Base-by-base conservation (phyloP, 345 rosid genomes). In the Tarenaya hassleriana region DNA sequence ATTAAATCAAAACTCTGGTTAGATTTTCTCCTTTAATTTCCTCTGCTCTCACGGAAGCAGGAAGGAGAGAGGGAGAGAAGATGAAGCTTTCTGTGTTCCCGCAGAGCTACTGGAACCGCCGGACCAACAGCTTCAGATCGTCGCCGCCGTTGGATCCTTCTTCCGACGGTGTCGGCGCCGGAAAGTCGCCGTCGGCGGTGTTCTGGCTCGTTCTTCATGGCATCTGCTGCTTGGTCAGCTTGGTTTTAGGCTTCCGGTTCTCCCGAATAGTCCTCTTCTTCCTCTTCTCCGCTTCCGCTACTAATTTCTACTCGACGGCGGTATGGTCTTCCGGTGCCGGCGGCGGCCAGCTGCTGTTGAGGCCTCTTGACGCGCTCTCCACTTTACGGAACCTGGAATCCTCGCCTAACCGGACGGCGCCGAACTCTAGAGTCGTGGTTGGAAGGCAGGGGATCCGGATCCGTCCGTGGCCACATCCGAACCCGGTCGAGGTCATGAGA, bases 371-470 rank as follows among this genome's bases (percentile, higher is more conserved):
- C 45, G 67, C 35, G n/a, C 52, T 27, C 39, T 50, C 57, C 10
- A 49, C 75, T 11, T 41, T 51, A 47, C 44, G 12, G 4, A 55
- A 52, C 62, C 27, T 47, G 11, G 63, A 46, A 24, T 8, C 20
- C 8, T 68, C 75, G 31, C 53, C 20, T 32, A 60, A 60, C 57
- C 35, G 11, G 24, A 60, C 67, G 33, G 56, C 6, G 66, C 48
- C 24, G 18, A 49, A 43, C 53, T 75, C 86, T n/a, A 66, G 95
- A 33, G 97, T 92, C 34, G 81, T 85, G 50, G 99, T 85, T 7
- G 99, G 99, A 3, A 77, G 99, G 43, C 99, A 92, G 56, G 99
- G 99, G 77, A 94, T 94, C 87, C 94, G 97, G 83, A 88, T 94
- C 87, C 94, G 99, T 52, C 94, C 95, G 19, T 94, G 95, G 99